Evolutionary conservation across 768 basidiomycete species (phyloP), one percentile per base, ranked within the genome.

Genomic region (Phlegmacium glaucopus): DNA sequence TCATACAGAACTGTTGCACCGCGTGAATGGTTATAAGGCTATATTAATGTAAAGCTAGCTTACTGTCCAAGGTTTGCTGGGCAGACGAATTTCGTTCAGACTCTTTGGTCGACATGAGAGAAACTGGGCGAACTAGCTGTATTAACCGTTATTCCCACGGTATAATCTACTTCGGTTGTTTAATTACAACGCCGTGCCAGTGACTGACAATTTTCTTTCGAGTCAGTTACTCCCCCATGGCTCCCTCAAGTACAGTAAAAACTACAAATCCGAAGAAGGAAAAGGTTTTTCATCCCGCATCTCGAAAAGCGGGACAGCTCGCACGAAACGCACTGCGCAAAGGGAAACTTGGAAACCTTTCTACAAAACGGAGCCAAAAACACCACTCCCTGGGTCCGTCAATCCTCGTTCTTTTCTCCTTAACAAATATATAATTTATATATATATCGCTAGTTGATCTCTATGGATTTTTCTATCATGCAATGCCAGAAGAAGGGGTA

Each of bases 281-380:
- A 59, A 92, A 92, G 57, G 55, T 91, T 9, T 86, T 85, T 52
- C 90, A 93, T 61, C 90, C 90, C 4, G 74, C 84, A 39, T 93
- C 90, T 16, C 76, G 90, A 51, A 93, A 92, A 68, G 90, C 90
- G 2, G 80, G 75, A 10, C 89, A 91, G 59, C 72, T 90, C 11
- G 71, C 77, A 12, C 79, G 89, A 16, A 74, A 78, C 47, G 78
- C 83, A 17, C 62, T 87, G 32, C 77, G 90, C 51, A 88, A 87
- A 55, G 73, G 74, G 16, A 90, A 83, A 61, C 71, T 92, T 13
- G 74, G 74, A 10, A 76, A 77, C 47, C 70, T 78, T 4, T 68
- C 76, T 8, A 70, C 71, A 7, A 82, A 81, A 54, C 76, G 87
- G 18, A 61, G 61, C 4, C 75, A 83, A 59, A 86, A 81, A 59